phyloP scores from a whole-genome alignment of 371 early-diverging fungal genomes.

The Saksenaea vasiformis region DNA sequence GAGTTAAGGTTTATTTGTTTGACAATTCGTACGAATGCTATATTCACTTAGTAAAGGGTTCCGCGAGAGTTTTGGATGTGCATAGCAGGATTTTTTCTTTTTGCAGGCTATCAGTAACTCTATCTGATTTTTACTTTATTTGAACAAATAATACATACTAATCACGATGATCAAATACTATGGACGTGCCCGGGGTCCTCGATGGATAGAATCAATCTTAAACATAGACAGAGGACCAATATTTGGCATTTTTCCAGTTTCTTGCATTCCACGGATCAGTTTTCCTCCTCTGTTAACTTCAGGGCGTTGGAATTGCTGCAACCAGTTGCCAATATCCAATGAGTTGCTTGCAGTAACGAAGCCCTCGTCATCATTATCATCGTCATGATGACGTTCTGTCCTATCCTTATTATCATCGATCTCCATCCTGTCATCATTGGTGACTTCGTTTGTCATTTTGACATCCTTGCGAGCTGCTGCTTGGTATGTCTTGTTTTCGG shows the following conservation, averaged over 20 bases:
- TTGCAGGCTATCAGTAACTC: no score
- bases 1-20: no score
- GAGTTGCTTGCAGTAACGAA: neutral
- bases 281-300: neutral
- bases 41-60: no score
- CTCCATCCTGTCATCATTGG: neutral
- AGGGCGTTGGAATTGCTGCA: neutral
- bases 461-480: neutral
- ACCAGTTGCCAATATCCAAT: neutral
- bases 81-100: neutral
- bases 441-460: neutral
- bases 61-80: neutral
- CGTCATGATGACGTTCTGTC: neutral
- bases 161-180: no score
- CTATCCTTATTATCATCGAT: neutral
- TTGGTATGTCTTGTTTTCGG: neutral
- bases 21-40: no score
- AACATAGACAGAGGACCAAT: neutral
- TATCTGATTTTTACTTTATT: no score
- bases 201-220: neutral
- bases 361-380: neutral
- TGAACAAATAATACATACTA: no score
- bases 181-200: neutral
- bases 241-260: neutral
- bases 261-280: neutral